These are phyloP conservation scores for Elsinoe arachidis DNA, from an alignment of 2,329 filamentous ascomycete genomes.

Conservation along the genomic window DNA sequence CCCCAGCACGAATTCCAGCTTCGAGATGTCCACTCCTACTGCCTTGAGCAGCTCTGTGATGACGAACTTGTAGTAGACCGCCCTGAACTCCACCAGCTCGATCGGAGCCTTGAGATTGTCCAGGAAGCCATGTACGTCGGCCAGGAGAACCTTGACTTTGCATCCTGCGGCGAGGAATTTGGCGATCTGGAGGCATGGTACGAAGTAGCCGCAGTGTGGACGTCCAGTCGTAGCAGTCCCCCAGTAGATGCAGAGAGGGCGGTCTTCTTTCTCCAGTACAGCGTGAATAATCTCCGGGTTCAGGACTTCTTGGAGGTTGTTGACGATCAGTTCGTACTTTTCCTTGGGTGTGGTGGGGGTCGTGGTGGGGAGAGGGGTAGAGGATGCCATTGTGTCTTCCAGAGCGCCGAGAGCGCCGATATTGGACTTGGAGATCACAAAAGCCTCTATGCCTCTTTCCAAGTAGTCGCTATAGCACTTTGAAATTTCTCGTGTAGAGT, in stretches of 20 bases:
- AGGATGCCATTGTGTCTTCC: conserved; percentile 17
- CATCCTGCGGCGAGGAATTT: conserved; percentile 79
- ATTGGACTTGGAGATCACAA: not conserved
- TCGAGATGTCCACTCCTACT: conserved; percentile 68
- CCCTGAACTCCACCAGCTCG: conserved; percentile 74
- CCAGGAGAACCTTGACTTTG: conserved; percentile 44
- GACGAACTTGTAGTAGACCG: conserved; percentile 70
- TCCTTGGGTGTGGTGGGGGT: conserved; percentile 37
- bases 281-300: conserved; percentile 76
- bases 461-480: too few species aligned
- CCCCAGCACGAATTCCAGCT: conserved; percentile 75
- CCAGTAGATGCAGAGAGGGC: conserved; percentile 76
- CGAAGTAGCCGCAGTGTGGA: conserved; percentile 84
- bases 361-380: not conserved
- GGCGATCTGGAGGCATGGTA: conserved; percentile 80
- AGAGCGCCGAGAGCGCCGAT: not conserved
- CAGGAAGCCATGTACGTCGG: conserved; percentile 59
- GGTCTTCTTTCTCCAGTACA: conserved; percentile 59
- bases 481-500: conserved; percentile 11
- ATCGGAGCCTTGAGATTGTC: conserved; percentile 57
- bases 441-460: too few species aligned
- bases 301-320: conserved; percentile 73
- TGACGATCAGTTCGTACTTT: conserved; percentile 65
- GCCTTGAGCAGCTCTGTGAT: conserved; percentile 69
- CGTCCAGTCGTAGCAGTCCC: conserved; percentile 78